Evolutionary conservation across 192 early-diverging fungal genomes (phyloP).

Genomic region (Umbelopsis sp.): DNA sequence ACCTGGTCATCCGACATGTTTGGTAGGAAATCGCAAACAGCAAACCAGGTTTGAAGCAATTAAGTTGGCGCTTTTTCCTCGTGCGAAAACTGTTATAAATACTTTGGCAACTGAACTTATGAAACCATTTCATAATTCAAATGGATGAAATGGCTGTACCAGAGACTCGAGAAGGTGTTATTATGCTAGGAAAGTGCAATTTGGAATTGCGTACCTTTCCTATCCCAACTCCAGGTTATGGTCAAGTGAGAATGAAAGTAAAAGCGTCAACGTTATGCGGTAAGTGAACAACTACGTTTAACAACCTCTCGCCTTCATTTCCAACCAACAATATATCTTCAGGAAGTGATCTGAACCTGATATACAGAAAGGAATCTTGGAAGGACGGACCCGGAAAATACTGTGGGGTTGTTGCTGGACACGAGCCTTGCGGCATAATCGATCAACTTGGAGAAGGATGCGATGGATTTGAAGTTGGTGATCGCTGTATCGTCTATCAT

Average conservation of each 20-base stretch:
- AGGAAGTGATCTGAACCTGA: conserved; percentile 15
- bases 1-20: not conserved
- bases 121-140: not conserved
- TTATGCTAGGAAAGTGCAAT: conserved; percentile 14
- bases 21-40: not conserved
- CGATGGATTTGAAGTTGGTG: not conserved
- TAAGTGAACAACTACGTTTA: not conserved
- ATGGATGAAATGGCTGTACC: not conserved
- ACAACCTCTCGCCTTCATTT: not conserved
- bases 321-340: not conserved
- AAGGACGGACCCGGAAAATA: conserved; percentile 2
- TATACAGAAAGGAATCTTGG: conserved; percentile 17
- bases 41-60: not conserved
- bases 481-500: conserved; percentile 18
- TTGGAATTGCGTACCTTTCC: not conserved
- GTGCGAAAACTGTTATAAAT: not conserved
- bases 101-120: not conserved
- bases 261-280: conserved; percentile 18
- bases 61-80: not conserved
- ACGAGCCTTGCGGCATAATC: conserved; percentile 15
- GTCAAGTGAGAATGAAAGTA: conserved; percentile 9
- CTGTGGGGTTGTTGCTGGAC: conserved; percentile 9
- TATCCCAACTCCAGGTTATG: conserved; percentile 6
- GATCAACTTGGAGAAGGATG: conserved; percentile 1
- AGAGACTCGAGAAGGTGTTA: not conserved